Conservation (phyloP, 1,284 basidiomycete genomes). For the Marasmius tenuissimus region DNA sequence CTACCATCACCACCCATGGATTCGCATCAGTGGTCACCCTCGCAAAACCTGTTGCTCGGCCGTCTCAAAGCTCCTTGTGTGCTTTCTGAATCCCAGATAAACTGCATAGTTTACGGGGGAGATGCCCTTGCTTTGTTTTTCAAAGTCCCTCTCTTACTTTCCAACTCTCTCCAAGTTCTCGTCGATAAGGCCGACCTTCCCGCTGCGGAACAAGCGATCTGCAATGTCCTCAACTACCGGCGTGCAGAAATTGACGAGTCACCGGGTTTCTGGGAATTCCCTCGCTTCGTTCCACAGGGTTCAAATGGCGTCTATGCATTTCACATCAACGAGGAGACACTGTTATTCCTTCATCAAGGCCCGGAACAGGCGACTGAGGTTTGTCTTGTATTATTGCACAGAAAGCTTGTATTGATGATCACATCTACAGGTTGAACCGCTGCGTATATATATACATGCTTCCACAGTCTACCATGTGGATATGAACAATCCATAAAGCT, state of each 20-base stretch:
- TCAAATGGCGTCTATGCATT: background rate
- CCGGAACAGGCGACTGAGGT: background rate
- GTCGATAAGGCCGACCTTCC: background rate
- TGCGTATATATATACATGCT: background rate
- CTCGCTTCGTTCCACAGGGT: background rate
- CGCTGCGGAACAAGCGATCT: background rate
- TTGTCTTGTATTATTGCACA: background rate
- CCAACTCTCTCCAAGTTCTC: background rate
- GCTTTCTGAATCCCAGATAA: background rate
- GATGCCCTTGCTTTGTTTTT: background rate
- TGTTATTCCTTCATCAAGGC: background rate
- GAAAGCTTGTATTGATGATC: background rate
- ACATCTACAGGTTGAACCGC: background rate
- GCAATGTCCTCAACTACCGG: background rate
- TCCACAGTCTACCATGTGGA: background rate
- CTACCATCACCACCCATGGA: too few species aligned
- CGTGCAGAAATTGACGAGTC: background rate
- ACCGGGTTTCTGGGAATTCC: background rate
- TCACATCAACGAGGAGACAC: background rate
- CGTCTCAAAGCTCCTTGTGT: background rate
- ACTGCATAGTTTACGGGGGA: background rate
- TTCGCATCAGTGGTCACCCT: too few species aligned
- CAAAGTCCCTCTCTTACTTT: background rate
- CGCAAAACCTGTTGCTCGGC: background rate
- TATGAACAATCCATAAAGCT: background rate